A percentile compares a stretch with the other conserved stretches of the same genome.
These are phyloP conservation scores for Striga hermonthica DNA, from an alignment of 305 asterid species.

Conservation along the genomic window DNA sequence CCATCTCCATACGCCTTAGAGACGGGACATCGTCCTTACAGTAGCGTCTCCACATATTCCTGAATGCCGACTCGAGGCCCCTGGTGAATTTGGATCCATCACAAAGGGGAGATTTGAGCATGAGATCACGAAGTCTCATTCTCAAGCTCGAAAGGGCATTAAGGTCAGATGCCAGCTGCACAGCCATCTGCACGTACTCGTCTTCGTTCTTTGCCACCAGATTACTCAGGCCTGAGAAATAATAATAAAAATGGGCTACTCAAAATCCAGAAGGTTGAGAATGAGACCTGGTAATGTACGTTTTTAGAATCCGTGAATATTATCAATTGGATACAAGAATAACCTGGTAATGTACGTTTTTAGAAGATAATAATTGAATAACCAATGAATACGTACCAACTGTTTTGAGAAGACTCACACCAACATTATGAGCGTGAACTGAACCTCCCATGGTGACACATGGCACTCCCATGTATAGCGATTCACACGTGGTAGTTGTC, in stretches of 20 bases:
- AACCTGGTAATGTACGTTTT: not conserved
- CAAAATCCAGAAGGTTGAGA: not conserved
- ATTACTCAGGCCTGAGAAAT: conserved; percentile 61
- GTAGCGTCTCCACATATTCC: conserved; percentile 82
- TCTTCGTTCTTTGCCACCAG: conserved; percentile 83
- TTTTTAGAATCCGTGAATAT: not conserved
- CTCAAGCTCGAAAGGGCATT: conserved; percentile 76
- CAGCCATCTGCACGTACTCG: conserved; percentile 72
- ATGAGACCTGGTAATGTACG: not conserved
- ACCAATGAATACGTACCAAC: conserved; percentile 57
- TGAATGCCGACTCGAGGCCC: conserved; percentile 68
- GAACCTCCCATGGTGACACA: conserved; percentile 96
- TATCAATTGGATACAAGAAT: conserved; percentile 6
- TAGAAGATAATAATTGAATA: not conserved
- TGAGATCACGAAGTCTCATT: conserved; percentile 66
- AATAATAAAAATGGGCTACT: too few species aligned
- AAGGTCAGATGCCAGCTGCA: conserved; percentile 68
- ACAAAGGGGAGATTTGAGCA: conserved; percentile 86
- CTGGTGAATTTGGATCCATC: conserved; percentile 63
- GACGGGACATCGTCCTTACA: conserved; percentile 92
- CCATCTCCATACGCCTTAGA: conserved; percentile 50
- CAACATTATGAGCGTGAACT: conserved; percentile 97
- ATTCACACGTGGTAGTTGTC: conserved; percentile 98
- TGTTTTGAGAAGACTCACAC: conserved; percentile 79
- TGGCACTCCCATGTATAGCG: conserved; percentile 98